Base-by-base conservation (phyloP, 2,329 filamentous ascomycete genomes). In the Pleomassaria siparia region DNA sequence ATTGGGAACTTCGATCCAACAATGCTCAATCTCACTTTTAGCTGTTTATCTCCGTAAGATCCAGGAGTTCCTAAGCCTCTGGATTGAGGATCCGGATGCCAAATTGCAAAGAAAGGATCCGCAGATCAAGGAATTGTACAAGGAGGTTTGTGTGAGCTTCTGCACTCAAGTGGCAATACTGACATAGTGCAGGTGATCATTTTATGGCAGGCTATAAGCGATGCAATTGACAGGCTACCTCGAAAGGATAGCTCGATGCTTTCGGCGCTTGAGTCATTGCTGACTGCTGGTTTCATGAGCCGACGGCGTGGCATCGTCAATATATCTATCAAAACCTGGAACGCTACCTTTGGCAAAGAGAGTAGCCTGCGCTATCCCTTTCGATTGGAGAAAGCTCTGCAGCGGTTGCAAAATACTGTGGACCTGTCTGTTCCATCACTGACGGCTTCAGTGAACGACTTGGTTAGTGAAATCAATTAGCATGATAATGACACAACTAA, bases 251-350 rank as follows among this genome's bases (percentile, higher is more conserved):
- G 72, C 62, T 47, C 73, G 66, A 50, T 80, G 74, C 58, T 88
- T 73, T 52, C 83, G 70, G 66, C 76, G 63, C 61, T 84, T 3
- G 76, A 80, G 39, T 51, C 59, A 4, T 62, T 85, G 6, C 66
- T 85, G 9, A 69, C 75, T 24, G 73, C 80, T 40, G 79, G 79
- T 2, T 75, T 86, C 22, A 64, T 74, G 18, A 84, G 80, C 36
- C 73, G 73, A 5, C 76, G 80, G 53, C 74, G 71, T 39, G 69
- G 65, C 3, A 74, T 80, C 9, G 75, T 77, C 10, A 80, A 80
- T 37, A 63, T 63, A 2, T 79, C 82, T 2, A 75, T 85, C 21
- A 62, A 70, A 13, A 76, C 80, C 51, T 96, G 90, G 90, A 91
- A 91, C 56, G 65, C 71, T 0, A 80, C 85, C 0, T 90, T 89